Evolutionary conservation across 371 early-diverging fungal species (phyloP).

Genomic region (Syncephalastrum racemosum): DNA sequence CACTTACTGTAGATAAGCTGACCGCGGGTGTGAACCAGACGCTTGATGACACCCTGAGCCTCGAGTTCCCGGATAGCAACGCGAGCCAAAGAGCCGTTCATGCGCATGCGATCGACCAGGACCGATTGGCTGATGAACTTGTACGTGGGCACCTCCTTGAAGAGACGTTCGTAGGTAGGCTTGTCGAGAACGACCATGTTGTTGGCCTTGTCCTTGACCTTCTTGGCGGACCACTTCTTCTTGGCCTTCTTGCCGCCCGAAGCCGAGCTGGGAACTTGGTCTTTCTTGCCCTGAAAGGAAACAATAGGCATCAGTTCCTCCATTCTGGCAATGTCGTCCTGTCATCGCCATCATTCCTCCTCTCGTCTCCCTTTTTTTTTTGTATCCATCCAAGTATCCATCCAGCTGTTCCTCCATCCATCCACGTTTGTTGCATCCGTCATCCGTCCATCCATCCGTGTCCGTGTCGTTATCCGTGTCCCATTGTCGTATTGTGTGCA

Average conservation of each 20-base stretch:
- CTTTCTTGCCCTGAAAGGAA: slow-evolving; percentile 63
- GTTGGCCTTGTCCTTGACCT: slow-evolving; percentile 97
- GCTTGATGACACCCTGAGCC: slow-evolving; percentile 88
- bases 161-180: slow-evolving; percentile 88
- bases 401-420: slow-evolving; percentile 13
- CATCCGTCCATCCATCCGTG: not conserved
- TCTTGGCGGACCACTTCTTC: slow-evolving; percentile 98
- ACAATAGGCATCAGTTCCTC: slow-evolving; percentile 1
- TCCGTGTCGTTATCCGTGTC: slow-evolving; percentile 2
- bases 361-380: not conserved
- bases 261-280: slow-evolving; percentile 68
- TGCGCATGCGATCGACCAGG: slow-evolving; percentile 95
- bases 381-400: slow-evolving; percentile 18
- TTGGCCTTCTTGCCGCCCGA: slow-evolving; percentile 89
- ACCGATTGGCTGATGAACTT: slow-evolving; percentile 97
- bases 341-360: not conserved
- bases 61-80: slow-evolving; percentile 92
- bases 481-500: too few species aligned
- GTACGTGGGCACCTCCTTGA: slow-evolving; percentile 99
- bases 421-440: slow-evolving; percentile 4
- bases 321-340: not conserved
- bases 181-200: slow-evolving; percentile 93
- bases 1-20: slow-evolving; percentile 90
- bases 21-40: slow-evolving; percentile 85
- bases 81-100: slow-evolving; percentile 98